Conservation (phyloP, 192 early-diverging fungal species). For the Coemansia sp. region DNA sequence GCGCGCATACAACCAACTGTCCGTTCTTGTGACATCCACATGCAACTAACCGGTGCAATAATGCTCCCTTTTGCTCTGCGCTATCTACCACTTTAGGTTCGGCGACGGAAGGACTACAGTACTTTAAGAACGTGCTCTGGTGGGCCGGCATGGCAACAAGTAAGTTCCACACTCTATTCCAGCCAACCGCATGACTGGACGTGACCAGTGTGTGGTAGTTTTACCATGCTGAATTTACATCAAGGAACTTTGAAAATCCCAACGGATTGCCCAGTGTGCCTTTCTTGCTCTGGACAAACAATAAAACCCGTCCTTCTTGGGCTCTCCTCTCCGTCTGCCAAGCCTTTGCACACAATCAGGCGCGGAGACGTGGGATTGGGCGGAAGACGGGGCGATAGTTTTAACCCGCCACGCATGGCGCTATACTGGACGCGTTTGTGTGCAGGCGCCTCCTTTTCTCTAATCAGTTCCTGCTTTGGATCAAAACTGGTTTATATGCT, state of each 20-base stretch:
- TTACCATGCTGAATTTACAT: not conserved
- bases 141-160: constrained; percentile 79
- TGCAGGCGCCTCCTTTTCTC: not conserved
- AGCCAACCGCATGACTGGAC: not conserved
- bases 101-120: constrained; percentile 74
- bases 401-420: constrained; percentile 5
- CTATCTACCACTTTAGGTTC: constrained; percentile 25
- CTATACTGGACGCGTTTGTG: not conserved
- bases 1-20: not conserved
- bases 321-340: not conserved
- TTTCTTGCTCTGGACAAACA: not conserved
- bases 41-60: not conserved
- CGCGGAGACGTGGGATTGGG: not conserved
- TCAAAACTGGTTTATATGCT: not conserved
- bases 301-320: not conserved
- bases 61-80: not conserved
- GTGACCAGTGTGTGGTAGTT: not conserved
- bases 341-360: constrained; percentile 6
- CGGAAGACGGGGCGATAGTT: not conserved
- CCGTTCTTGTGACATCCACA: not conserved
- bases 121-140: constrained; percentile 87
- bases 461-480: not conserved
- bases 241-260: not conserved
- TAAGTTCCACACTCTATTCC: constrained; percentile 22
- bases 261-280: not conserved